Percentiles rank a stretch among this genome's conserved stretches.
phyloP scores from a whole-genome alignment of 768 basidiomycete genomes.

The Phylloporus arenicola region DNA sequence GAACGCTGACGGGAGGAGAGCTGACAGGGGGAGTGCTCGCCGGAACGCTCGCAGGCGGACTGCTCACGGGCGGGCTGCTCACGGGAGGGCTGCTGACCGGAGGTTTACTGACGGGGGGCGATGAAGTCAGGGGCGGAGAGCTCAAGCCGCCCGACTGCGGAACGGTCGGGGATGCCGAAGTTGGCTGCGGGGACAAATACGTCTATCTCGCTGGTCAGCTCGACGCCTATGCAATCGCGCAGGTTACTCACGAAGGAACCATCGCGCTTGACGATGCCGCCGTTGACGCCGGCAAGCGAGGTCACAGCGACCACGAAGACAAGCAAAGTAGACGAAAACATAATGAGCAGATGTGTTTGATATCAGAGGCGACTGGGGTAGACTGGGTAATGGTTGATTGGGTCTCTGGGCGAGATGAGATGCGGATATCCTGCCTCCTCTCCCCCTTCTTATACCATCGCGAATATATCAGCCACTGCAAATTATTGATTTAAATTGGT shows the following conservation, averaged over 20 bases:
- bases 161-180: background rate
- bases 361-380: background rate
- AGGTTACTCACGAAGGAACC: slow-evolving; percentile 10
- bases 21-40: background rate
- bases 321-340: slow-evolving; percentile 2
- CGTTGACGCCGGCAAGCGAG: slow-evolving; percentile 9
- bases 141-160: too few relatives aligned
- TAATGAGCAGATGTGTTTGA: background rate
- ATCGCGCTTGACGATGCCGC: slow-evolving; percentile 15
- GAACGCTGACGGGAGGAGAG: background rate
- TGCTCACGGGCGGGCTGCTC: background rate
- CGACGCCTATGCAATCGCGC: background rate
- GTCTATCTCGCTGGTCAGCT: background rate
- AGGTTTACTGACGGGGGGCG: background rate
- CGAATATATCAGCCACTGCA: background rate
- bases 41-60: background rate
- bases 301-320: slow-evolving; percentile 5
- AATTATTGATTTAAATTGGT: background rate
- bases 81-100: background rate
- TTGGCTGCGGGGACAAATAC: background rate
- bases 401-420: background rate
- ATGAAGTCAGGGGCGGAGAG: background rate
- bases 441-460: background rate
- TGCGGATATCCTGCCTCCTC: background rate
- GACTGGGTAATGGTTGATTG: background rate